These are phyloP conservation scores for Arthrobotrys iridis DNA, from an alignment of 2,329 filamentous ascomycete species.

Conservation along the genomic window DNA sequence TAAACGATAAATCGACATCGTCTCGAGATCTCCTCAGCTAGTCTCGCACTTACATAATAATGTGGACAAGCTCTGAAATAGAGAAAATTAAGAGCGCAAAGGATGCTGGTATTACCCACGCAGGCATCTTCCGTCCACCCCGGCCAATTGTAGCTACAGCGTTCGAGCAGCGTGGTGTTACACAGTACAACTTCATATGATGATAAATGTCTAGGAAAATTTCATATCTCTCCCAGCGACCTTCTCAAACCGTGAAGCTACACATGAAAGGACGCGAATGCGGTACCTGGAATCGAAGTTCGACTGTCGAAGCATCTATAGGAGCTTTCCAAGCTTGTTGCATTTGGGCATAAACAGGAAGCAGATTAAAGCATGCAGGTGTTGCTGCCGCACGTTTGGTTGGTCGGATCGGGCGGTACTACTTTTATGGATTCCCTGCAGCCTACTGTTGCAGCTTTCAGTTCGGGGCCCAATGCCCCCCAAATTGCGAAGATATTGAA, in stretches of 20 bases:
- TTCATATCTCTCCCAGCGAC: slow-evolving; percentile 11
- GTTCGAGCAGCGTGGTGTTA: too few species aligned
- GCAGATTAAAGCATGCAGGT: slow-evolving; percentile 28
- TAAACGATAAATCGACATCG: too few species aligned
- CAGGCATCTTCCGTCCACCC: too few species aligned
- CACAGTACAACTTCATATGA: too few species aligned
- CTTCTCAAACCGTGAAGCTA: slow-evolving; percentile 20
- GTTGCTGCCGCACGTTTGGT: slow-evolving; percentile 31
- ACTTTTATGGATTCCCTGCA: slow-evolving; percentile 30
- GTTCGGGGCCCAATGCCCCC: slow-evolving; percentile 13
- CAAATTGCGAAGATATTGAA: slow-evolving; percentile 40
- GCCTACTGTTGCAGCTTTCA: not conserved
- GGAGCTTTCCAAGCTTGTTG: slow-evolving; percentile 30
- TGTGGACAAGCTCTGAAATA: not conserved
- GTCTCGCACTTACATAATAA: too few species aligned
- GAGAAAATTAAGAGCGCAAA: not conserved
- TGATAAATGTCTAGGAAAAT: not conserved
- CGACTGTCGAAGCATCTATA: slow-evolving; percentile 4
- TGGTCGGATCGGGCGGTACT: slow-evolving; percentile 15
- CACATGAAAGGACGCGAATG: slow-evolving; percentile 1
- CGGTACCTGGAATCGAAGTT: slow-evolving; percentile 15
- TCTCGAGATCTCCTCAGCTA: too few species aligned
- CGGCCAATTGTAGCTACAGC: too few species aligned
- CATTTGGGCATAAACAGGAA: slow-evolving; percentile 20
- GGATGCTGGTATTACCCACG: not conserved